Evolutionary conservation across 345 rosid species (phyloP).

Genomic region (Laguncularia racemosa): DNA sequence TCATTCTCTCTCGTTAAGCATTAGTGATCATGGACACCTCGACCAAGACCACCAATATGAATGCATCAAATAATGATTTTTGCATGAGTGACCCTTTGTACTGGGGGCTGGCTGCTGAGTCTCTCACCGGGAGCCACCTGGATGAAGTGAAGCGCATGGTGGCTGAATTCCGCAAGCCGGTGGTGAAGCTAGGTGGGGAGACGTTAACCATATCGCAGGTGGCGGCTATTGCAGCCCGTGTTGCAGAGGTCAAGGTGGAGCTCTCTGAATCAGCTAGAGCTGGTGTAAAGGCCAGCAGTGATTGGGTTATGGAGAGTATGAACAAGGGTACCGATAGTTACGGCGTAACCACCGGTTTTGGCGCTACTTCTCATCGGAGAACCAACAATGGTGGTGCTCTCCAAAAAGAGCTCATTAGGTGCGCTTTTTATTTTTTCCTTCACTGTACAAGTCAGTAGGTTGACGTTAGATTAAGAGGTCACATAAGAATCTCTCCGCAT

Average conservation of each 20-base stretch:
- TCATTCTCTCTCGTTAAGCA: no score
- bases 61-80: no score
- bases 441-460: neutral
- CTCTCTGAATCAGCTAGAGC: constrained; percentile 51
- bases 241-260: constrained; percentile 30
- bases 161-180: constrained; percentile 48
- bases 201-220: constrained; percentile 76
- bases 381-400: constrained; percentile 68
- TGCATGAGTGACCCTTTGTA: constrained; percentile 43
- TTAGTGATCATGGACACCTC: no score
- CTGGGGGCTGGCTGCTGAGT: constrained; percentile 68
- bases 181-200: constrained; percentile 69
- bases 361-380: constrained; percentile 63
- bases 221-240: constrained; percentile 40
- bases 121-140: constrained; percentile 66
- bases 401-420: constrained; percentile 75
- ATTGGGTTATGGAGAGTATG: constrained; percentile 78
- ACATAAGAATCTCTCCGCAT: no score
- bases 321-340: constrained; percentile 65
- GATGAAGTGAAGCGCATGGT: constrained; percentile 85
- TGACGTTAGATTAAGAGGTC: neutral
- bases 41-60: no score
- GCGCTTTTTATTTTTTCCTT: neutral
- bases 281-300: constrained; percentile 66
- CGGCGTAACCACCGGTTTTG: constrained; percentile 77